These are phyloP conservation scores for Penicillium herquei DNA, from an alignment of 495 filamentous ascomycete species.

Conservation along the genomic window DNA sequence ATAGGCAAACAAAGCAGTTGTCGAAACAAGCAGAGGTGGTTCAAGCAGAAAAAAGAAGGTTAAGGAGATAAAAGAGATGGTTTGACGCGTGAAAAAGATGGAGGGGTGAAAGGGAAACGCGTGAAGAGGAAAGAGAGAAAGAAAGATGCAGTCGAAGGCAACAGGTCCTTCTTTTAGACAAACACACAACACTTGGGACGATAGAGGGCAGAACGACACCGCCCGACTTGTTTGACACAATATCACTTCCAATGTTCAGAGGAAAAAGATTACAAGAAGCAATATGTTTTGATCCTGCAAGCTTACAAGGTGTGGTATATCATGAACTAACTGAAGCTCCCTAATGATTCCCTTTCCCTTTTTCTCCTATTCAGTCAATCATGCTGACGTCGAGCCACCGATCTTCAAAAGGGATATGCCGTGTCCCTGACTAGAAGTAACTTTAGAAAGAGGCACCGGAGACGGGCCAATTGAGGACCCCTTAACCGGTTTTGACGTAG, in stretches of 20 bases:
- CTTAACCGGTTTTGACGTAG: slow-evolving; percentile 26
- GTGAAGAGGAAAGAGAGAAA: neutral
- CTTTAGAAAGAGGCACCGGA: slow-evolving; percentile 7
- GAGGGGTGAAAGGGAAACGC: too few relatives aligned
- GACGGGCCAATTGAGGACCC: slow-evolving; percentile 8
- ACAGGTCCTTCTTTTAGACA: neutral
- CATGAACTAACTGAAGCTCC: neutral
- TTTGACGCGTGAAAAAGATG: neutral
- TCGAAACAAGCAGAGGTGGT: too few relatives aligned
- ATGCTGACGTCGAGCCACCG: slow-evolving; percentile 36
- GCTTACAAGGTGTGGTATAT: neutral
- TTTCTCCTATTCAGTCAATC: slow-evolving; percentile 17
- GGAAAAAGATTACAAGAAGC: neutral
- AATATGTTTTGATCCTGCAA: neutral
- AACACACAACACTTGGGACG: too few relatives aligned
- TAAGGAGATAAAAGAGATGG: too few relatives aligned
- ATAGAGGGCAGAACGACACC: too few relatives aligned
- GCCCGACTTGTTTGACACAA: neutral
- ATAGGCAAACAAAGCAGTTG: neutral
- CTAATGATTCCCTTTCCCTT: neutral
- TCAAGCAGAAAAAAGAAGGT: too few relatives aligned
- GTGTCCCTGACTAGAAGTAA: neutral
- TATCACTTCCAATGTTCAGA: neutral
- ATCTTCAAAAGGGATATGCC: too few relatives aligned
- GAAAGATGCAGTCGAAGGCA: neutral